Percentiles rank a stretch among this genome's conserved stretches.
Conservation (phyloP, 148 eudicot genomes). For the Vaccinium vitisidaea region DNA sequence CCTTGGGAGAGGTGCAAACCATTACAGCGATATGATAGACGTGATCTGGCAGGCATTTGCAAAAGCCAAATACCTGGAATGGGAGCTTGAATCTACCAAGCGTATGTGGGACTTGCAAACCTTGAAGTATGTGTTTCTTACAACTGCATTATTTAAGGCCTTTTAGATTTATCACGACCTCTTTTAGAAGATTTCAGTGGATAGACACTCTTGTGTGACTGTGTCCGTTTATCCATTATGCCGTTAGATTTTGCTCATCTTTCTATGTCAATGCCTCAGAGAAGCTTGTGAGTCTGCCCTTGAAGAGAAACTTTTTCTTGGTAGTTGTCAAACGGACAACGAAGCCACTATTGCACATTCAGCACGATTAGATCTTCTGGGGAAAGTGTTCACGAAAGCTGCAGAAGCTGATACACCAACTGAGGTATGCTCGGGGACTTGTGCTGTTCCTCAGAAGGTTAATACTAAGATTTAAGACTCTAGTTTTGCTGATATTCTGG, state of each 20-base stretch:
- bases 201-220: background rate
- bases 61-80: constrained; percentile 72
- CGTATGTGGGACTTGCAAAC: constrained; percentile 72
- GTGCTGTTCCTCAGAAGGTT: background rate
- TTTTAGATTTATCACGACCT: background rate
- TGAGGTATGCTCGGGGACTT: constrained; percentile 42
- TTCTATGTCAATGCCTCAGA: constrained; percentile 37
- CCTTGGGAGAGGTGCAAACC: constrained; percentile 77
- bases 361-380: constrained; percentile 57
- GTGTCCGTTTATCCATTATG: background rate
- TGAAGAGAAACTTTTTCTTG: constrained; percentile 51
- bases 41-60: constrained; percentile 95
- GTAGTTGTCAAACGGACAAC: constrained; percentile 40
- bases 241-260: constrained; percentile 1
- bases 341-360: constrained; percentile 31
- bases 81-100: constrained; percentile 74
- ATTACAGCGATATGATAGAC: constrained; percentile 70
- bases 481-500: background rate
- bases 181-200: background rate
- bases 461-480: background rate
- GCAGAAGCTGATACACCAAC: constrained; percentile 71
- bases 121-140: constrained; percentile 53
- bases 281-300: constrained; percentile 78
- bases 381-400: constrained; percentile 61
- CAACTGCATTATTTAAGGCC: background rate